Percentiles rank a stretch among this genome's conserved stretches.
phyloP scores from a whole-genome alignment of 257 asterid genomes.

The Buddleja alternifolia region DNA sequence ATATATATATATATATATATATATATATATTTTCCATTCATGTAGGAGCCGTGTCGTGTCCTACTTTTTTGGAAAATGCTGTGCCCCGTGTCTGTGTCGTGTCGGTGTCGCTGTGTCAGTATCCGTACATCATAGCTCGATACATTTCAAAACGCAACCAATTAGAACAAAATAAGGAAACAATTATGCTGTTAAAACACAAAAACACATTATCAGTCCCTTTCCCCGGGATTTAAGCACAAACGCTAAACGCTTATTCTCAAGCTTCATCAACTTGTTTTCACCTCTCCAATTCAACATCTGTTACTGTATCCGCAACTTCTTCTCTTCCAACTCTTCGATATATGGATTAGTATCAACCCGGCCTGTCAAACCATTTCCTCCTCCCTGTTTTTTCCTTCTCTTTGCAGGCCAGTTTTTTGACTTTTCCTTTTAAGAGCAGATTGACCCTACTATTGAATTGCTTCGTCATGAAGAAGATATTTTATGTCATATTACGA shows the following conservation, averaged over 20 bases:
- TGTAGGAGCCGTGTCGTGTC: too few species aligned
- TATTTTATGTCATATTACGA: constrained; percentile 33
- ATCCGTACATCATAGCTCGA: too few species aligned
- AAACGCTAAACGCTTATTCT: constrained; percentile 41
- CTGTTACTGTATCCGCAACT: constrained; percentile 35
- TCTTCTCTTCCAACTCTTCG: constrained; percentile 35
- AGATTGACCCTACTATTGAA: constrained; percentile 30
- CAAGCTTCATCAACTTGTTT: constrained; percentile 46
- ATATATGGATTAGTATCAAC: not conserved
- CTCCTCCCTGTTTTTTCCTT: constrained; percentile 28
- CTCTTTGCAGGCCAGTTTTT: constrained; percentile 37
- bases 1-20: too few species aligned
- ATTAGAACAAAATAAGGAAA: too few species aligned
- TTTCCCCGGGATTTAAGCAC: constrained; percentile 32
- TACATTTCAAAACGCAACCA: too few species aligned
- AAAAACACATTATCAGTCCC: too few species aligned
- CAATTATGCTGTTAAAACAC: too few species aligned
- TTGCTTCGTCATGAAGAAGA: constrained; percentile 42
- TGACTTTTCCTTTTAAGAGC: constrained; percentile 39
- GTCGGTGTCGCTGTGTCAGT: too few species aligned
- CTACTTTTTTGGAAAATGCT: too few species aligned
- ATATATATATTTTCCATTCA: too few species aligned
- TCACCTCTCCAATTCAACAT: constrained; percentile 47
- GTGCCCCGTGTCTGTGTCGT: too few species aligned
- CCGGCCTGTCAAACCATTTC: constrained; percentile 8